Conservation (phyloP, 805 yeast genomes). For the Myxozyma geophila region DNA sequence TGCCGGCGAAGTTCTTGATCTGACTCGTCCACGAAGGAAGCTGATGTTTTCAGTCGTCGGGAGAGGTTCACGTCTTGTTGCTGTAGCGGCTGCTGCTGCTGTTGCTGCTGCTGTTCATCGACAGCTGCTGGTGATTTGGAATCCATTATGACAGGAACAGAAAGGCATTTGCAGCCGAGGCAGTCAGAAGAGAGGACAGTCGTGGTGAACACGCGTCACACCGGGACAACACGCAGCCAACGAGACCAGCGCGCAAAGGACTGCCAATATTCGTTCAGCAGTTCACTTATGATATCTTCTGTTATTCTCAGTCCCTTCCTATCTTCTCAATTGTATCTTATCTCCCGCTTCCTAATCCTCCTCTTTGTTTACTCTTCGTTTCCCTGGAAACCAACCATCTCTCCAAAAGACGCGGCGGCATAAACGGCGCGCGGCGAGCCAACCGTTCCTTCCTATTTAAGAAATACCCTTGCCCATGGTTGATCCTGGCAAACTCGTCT, state of each 20-base stretch:
- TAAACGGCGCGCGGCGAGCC: slow-evolving; percentile 1
- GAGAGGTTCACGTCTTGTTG: neutral
- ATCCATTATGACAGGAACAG: no score
- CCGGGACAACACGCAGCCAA: no score
- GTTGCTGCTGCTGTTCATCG: neutral
- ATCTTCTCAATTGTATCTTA: neutral
- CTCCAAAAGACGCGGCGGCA: neutral
- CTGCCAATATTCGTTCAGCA: no score
- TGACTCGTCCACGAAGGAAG: slow-evolving; percentile 27
- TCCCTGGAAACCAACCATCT: slow-evolving; percentile 10
- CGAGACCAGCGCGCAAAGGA: no score
- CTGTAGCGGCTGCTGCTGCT: neutral
- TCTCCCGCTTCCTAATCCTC: neutral
- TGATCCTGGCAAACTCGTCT: neutral
- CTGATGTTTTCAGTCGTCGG: neutral
- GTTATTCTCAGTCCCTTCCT: no score
- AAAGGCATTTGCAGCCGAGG: no score
- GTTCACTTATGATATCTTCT: no score
- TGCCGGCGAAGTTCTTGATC: slow-evolving; percentile 37
- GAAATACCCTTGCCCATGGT: neutral
- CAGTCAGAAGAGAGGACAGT: no score
- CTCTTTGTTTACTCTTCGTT: slow-evolving; percentile 4
- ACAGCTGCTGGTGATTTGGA: neutral
- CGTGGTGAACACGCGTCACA: no score
- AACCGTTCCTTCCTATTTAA: neutral